These are phyloP conservation scores for Aspergillus carlsbadensis DNA, from an alignment of 495 filamentous ascomycete genomes.

Conservation along the genomic window DNA sequence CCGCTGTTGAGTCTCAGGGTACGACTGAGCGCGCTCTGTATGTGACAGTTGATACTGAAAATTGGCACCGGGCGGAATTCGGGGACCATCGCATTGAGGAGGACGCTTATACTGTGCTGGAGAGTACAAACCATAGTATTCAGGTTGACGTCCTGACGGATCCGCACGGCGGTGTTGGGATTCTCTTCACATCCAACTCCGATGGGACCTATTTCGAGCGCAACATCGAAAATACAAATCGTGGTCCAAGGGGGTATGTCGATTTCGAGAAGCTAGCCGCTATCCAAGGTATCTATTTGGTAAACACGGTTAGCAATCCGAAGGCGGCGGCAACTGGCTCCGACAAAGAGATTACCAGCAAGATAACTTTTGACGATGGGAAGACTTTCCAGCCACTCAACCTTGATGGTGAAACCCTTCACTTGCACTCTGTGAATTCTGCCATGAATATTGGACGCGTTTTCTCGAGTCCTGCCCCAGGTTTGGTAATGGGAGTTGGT, in stretches of 20 bases:
- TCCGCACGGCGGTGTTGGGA: constrained; percentile 68
- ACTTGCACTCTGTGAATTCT: constrained; percentile 88
- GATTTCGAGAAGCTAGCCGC: constrained; percentile 91
- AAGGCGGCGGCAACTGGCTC: constrained; percentile 62
- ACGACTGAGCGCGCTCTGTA: constrained; percentile 90
- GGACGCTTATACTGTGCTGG: constrained; percentile 88
- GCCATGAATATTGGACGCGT: constrained; percentile 77
- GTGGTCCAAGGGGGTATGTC: constrained; percentile 65
- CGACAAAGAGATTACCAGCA: constrained; percentile 66
- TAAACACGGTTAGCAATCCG: constrained; percentile 87
- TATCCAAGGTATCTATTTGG: constrained; percentile 87
- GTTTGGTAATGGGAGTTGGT: constrained; percentile 87
- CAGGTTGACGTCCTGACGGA: constrained; percentile 86
- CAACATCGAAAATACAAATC: constrained; percentile 89
- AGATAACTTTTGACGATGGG: constrained; percentile 94
- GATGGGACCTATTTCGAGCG: constrained; percentile 93
- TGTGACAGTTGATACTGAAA: constrained; percentile 72
- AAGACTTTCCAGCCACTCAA: constrained; percentile 70
- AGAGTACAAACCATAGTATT: constrained; percentile 95
- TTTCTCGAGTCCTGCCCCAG: constrained; percentile 90
- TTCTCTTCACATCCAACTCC: constrained; percentile 89
- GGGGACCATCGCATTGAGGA: constrained; percentile 75
- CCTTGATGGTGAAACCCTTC: constrained; percentile 57
- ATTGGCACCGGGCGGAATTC: constrained; percentile 93
- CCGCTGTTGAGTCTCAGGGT: constrained; percentile 71